These are phyloP conservation scores for Candida sp. DNA, from an alignment of 1,139 yeast species.

Conservation along the genomic window DNA sequence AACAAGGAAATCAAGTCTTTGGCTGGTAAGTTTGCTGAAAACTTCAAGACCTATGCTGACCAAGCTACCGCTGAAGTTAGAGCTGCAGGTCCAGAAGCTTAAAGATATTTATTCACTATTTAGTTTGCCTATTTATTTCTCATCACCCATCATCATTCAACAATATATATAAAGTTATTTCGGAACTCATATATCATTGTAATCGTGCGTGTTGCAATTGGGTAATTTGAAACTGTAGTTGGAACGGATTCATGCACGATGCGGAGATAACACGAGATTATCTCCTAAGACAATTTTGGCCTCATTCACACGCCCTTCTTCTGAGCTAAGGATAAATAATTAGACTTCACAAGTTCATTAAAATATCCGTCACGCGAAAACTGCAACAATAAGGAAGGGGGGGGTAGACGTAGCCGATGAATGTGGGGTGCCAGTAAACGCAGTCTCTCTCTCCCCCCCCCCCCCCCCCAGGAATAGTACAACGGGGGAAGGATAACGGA, in stretches of 20 bases:
- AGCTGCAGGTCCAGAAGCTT: conserved; percentile 85
- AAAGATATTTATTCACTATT: conserved; percentile 11
- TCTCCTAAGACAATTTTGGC: too few species aligned
- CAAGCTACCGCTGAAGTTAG: conserved; percentile 87
- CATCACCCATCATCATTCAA: neutral
- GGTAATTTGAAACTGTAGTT: neutral
- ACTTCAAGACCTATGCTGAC: conserved; percentile 83
- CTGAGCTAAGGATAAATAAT: too few species aligned
- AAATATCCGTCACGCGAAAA: too few species aligned
- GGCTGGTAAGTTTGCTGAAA: conserved; percentile 81
- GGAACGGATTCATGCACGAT: neutral
- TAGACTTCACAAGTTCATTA: too few species aligned
- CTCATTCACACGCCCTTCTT: too few species aligned
- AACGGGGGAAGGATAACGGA: too few species aligned
- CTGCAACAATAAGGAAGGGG: too few species aligned
- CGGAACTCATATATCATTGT: neutral
- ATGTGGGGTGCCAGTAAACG: too few species aligned
- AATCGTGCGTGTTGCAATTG: neutral
- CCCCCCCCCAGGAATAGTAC: too few species aligned
- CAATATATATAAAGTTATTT: neutral
- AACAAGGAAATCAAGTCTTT: conserved; percentile 70
- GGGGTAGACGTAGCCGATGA: too few species aligned
- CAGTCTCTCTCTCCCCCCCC: too few species aligned
- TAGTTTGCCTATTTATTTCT: neutral
- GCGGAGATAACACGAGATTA: neutral